Percentiles rank a stretch among this genome's conserved stretches.
These are phyloP conservation scores for Penstemon barbatus DNA, from an alignment of 257 asterid genomes.

Conservation along the genomic window DNA sequence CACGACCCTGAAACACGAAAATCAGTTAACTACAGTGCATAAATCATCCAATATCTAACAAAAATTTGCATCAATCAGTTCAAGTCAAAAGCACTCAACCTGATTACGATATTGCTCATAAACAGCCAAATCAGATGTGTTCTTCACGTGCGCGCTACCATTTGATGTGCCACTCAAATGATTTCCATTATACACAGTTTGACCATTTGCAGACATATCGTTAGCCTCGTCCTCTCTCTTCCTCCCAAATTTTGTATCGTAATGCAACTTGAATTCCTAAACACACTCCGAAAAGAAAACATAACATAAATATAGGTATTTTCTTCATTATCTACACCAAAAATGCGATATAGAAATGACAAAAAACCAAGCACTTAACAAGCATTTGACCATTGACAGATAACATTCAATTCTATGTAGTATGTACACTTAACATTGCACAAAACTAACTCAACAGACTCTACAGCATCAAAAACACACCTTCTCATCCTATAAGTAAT, in stretches of 20 bases:
- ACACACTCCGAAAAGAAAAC: conserved; percentile 36
- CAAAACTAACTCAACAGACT: neutral
- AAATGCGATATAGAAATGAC: neutral
- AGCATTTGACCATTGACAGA: neutral
- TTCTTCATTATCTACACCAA: conserved; percentile 18
- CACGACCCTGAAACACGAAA: conserved; percentile 50
- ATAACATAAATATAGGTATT: conserved; percentile 36
- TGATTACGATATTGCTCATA: conserved; percentile 73
- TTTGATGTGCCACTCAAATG: conserved; percentile 37
- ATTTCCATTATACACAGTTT: conserved; percentile 35
- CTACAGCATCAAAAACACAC: neutral
- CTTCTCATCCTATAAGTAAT: neutral
- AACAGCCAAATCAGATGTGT: conserved; percentile 71
- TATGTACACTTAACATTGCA: neutral
- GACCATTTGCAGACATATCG: conserved; percentile 46
- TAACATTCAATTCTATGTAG: no score
- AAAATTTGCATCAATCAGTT: conserved; percentile 2
- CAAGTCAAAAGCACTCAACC: conserved; percentile 44
- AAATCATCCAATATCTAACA: conserved; percentile 17
- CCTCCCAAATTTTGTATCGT: conserved; percentile 97
- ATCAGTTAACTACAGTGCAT: conserved; percentile 26
- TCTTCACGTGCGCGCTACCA: conserved; percentile 49
- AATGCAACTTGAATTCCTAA: conserved; percentile 86
- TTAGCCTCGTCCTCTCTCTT: conserved; percentile 51
- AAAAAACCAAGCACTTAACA: conserved; percentile 5